phyloP scores from a whole-genome alignment of 2,329 filamentous ascomycete genomes.

The Colletotrichum agaves region DNA sequence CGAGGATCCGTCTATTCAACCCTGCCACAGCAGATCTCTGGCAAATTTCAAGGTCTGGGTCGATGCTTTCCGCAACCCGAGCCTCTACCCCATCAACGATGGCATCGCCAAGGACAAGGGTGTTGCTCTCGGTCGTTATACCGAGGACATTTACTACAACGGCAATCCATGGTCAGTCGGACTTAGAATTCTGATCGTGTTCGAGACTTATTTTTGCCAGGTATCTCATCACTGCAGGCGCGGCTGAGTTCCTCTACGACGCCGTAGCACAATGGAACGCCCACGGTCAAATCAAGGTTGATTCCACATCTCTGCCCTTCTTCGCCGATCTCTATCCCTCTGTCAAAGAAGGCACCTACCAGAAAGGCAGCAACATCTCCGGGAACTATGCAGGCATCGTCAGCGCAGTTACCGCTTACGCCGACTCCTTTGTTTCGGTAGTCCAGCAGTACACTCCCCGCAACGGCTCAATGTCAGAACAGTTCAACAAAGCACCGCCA shows the following conservation, averaged over 20 bases:
- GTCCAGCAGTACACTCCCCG: conserved; percentile 58
- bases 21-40: conserved; percentile 61
- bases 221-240: conserved; percentile 64
- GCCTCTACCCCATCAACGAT: conserved; percentile 63
- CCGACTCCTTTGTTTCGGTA: conserved; percentile 63
- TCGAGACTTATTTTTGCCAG: not conserved
- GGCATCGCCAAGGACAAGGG: conserved; percentile 57
- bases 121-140: conserved; percentile 57
- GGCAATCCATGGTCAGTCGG: conserved; percentile 63
- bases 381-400: conserved; percentile 54
- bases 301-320: conserved; percentile 63
- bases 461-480: conserved; percentile 60
- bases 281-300: conserved; percentile 59
- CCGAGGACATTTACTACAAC: conserved; percentile 64
- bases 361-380: conserved; percentile 46
- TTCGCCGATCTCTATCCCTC: conserved; percentile 63
- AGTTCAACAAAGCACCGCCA: conserved; percentile 55
- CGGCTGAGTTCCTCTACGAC: conserved; percentile 68
- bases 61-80: conserved; percentile 61
- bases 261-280: conserved; percentile 64
- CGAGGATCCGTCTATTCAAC: conserved; percentile 65
- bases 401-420: conserved; percentile 60
- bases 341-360: conserved; percentile 58
- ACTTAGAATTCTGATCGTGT: not conserved
- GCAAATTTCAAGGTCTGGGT: conserved; percentile 67